A percentile compares a stretch with the other conserved stretches of the same genome.
Conservation (phyloP, 306 rosid species). For the Purshia tridentata region DNA sequence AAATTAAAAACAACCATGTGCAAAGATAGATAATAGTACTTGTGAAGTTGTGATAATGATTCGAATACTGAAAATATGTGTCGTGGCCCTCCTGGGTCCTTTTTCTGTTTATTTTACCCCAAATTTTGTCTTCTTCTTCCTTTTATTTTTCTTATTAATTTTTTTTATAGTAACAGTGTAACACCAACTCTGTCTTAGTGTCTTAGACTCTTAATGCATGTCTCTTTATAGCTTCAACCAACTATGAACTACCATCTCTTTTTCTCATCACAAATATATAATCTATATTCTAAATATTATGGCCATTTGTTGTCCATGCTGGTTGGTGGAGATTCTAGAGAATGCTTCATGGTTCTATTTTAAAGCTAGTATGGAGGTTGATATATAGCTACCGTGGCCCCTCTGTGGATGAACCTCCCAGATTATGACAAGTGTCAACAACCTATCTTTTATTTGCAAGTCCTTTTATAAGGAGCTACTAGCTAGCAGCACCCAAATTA, state of each 20-base stretch:
- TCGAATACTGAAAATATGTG: neutral
- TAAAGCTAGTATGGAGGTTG: neutral
- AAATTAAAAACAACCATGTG: neutral
- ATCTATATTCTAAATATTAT: constrained; percentile 17
- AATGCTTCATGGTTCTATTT: constrained; percentile 19
- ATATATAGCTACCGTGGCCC: neutral
- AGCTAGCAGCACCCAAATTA: constrained; percentile 22
- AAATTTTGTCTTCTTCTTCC: neutral
- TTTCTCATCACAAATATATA: constrained; percentile 25
- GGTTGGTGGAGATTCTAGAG: constrained; percentile 20
- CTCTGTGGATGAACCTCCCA: neutral
- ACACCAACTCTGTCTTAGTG: constrained; percentile 1
- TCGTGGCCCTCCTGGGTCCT: neutral
- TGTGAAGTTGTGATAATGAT: neutral
- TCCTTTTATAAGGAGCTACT: neutral
- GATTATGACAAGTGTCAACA: neutral
- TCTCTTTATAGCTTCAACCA: constrained; percentile 38
- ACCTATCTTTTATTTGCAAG: neutral
- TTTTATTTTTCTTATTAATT: neutral
- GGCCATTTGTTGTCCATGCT: constrained; percentile 25
- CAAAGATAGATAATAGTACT: neutral
- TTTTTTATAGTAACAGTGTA: neutral
- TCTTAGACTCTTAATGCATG: no score
- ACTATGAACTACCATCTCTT: constrained; percentile 32
- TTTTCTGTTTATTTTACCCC: neutral